Percentiles rank a stretch among this genome's conserved stretches.
Evolutionary conservation across 129 eudicot genomes (phyloP).

Genomic region (Glebionis coronaria): DNA sequence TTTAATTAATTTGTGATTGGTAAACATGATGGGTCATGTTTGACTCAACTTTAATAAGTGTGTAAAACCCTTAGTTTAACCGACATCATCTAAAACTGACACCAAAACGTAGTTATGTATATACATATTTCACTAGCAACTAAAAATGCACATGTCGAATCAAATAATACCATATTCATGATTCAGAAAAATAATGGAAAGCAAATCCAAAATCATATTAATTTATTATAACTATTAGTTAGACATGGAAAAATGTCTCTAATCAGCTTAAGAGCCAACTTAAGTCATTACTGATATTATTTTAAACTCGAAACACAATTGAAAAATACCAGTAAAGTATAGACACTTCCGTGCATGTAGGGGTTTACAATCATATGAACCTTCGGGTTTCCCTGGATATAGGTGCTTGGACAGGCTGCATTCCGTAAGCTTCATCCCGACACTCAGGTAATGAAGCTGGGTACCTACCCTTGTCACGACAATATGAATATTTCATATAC

Average conservation of each 20-base stretch:
- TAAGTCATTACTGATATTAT: background rate
- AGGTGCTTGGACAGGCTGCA: background rate
- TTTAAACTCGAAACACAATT: background rate
- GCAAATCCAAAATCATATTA: background rate
- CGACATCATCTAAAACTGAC: too few species aligned
- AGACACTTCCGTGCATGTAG: background rate
- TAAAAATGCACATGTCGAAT: too few species aligned
- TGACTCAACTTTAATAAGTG: too few species aligned
- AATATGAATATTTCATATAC: slow-evolving; percentile 46
- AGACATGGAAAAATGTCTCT: background rate
- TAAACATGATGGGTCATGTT: too few species aligned
- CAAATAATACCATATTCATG: too few species aligned
- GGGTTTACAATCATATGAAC: background rate
- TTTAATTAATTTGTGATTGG: too few species aligned
- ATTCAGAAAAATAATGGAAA: too few species aligned
- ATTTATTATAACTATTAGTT: background rate
- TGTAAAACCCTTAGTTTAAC: too few species aligned
- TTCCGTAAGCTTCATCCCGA: background rate
- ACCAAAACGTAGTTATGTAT: too few species aligned
- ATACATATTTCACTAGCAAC: too few species aligned
- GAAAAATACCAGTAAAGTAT: background rate
- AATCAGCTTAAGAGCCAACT: background rate
- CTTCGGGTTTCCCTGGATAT: background rate
- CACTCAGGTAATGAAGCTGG: slow-evolving; percentile 39
- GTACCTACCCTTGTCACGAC: slow-evolving; percentile 32